Evolutionary conservation across 1,284 basidiomycete species (phyloP).

Genomic region (Rhodotorula glutinis): DNA sequence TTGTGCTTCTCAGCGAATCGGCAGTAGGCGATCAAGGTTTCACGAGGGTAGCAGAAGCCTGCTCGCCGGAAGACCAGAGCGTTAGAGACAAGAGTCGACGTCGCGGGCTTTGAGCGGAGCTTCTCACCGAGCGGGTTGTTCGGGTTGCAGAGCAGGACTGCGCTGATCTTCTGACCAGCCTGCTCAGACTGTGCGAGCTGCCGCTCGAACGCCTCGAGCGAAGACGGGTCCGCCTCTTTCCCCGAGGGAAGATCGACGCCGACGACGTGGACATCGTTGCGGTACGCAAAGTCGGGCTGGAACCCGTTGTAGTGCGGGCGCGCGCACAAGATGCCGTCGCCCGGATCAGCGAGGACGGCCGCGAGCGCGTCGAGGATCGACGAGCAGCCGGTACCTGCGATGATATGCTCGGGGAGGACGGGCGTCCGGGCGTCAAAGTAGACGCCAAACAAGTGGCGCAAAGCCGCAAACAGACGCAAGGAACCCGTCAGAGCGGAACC

Average conservation of each 20-base stretch:
- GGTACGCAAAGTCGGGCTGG: constrained; percentile 34
- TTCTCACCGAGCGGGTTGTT: constrained; percentile 52
- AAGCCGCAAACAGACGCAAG: constrained; percentile 29
- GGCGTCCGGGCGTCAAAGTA: constrained; percentile 36
- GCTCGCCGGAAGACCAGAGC: neutral
- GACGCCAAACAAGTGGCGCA: constrained; percentile 26
- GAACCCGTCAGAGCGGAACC: constrained; percentile 33
- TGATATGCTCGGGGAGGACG: constrained; percentile 43
- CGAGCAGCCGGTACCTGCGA: constrained; percentile 40
- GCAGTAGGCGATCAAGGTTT: constrained; percentile 50
- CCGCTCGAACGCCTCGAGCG: constrained; percentile 24
- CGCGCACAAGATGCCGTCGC: constrained; percentile 49
- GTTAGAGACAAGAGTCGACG: too few species aligned
- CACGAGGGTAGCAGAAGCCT: constrained; percentile 46
- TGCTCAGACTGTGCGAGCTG: constrained; percentile 15
- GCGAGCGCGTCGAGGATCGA: constrained; percentile 50
- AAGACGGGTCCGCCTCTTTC: constrained; percentile 16
- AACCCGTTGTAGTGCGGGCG: constrained; percentile 46
- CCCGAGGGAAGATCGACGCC: constrained; percentile 41
- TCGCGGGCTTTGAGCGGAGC: neutral
- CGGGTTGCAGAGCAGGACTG: constrained; percentile 50
- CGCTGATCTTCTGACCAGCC: constrained; percentile 24
- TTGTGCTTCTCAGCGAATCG: constrained; percentile 51
- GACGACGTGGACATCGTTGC: constrained; percentile 45
- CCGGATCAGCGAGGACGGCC: constrained; percentile 50